Percentiles rank a stretch among this genome's conserved stretches.
These are phyloP conservation scores for Diaporthe citriasiana DNA, from an alignment of 2,329 filamentous ascomycete genomes.

Conservation along the genomic window DNA sequence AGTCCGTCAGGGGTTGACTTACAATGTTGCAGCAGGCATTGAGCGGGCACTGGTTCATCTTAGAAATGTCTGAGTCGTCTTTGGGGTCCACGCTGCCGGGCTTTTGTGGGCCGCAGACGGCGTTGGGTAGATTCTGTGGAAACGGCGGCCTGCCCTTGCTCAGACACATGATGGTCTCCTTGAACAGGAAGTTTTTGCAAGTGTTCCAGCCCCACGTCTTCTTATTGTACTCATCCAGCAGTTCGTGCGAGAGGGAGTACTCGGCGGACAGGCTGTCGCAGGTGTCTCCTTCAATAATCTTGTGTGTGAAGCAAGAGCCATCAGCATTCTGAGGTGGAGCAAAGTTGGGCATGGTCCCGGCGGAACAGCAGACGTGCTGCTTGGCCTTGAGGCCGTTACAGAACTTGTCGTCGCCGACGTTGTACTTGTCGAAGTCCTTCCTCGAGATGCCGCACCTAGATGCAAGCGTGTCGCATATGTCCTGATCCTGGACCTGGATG, in stretches of 20 bases:
- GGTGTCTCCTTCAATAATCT: conserved; percentile 49
- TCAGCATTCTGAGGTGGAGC: conserved; percentile 50
- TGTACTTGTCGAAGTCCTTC: conserved; percentile 43
- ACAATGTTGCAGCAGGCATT: conserved; percentile 44
- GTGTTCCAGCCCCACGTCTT: conserved; percentile 57
- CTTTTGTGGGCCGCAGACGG: conserved; percentile 53
- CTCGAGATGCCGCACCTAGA: conserved; percentile 44
- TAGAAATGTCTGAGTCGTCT: conserved; percentile 30
- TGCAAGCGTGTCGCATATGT: too few species aligned
- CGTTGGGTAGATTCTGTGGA: conserved; percentile 52
- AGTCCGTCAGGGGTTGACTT: too few species aligned
- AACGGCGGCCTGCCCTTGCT: conserved; percentile 54
- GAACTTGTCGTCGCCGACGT: conserved; percentile 42
- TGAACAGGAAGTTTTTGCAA: conserved; percentile 47
- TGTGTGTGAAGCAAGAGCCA: conserved; percentile 54
- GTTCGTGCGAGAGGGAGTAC: conserved; percentile 52
- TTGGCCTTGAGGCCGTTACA: conserved; percentile 45
- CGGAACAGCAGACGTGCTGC: conserved; percentile 53
- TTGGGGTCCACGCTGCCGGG: conserved; percentile 30
- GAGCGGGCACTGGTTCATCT: conserved; percentile 46
- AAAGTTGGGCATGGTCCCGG: conserved; percentile 50
- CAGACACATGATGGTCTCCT: conserved; percentile 53
- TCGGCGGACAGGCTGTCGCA: conserved; percentile 53
- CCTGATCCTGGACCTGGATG: too few species aligned
- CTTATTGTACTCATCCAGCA: conserved; percentile 57